Conservation (phyloP, 2,329 filamentous ascomycete species). For the Trichoderma afroharzianum region DNA sequence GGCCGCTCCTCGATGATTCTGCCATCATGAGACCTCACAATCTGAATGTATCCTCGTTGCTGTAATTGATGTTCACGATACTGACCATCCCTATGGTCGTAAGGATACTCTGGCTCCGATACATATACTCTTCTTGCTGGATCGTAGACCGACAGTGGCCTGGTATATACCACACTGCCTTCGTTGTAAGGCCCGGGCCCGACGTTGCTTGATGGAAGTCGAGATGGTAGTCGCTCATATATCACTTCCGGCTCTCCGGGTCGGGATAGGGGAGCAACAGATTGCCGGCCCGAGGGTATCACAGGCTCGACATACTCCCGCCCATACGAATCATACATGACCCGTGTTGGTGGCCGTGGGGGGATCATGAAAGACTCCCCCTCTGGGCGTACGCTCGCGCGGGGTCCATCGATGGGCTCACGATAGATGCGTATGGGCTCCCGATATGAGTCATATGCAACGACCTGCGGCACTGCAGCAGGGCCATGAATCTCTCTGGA, state of each 20-base stretch:
- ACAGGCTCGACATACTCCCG: constrained; percentile 68
- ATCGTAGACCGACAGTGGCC: constrained; percentile 47
- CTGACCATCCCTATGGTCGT: constrained; percentile 51
- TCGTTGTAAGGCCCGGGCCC: constrained; percentile 47
- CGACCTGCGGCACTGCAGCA: constrained; percentile 41
- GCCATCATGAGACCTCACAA: constrained; percentile 41
- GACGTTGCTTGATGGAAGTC: constrained; percentile 50
- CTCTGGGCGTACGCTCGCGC: constrained; percentile 48
- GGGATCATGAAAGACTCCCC: constrained; percentile 50
- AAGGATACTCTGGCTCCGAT: constrained; percentile 59
- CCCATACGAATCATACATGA: constrained; percentile 79
- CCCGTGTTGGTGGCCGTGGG: constrained; percentile 55
- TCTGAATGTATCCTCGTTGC: constrained; percentile 47
- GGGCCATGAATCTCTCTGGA: constrained; percentile 36
- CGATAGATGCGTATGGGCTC: constrained; percentile 43
- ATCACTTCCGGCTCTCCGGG: constrained; percentile 52
- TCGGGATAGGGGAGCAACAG: constrained; percentile 46
- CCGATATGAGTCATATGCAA: constrained; percentile 39
- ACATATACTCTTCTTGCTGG: constrained; percentile 52
- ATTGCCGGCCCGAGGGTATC: constrained; percentile 46
- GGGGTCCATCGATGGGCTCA: constrained; percentile 40
- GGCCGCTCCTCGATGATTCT: constrained; percentile 44
- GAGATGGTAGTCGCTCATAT: constrained; percentile 61
- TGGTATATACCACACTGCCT: constrained; percentile 47
- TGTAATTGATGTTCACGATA: constrained; percentile 57